These are phyloP conservation scores for Coprinopsis sp. DNA, from an alignment of 768 basidiomycete genomes.

Conservation along the genomic window DNA sequence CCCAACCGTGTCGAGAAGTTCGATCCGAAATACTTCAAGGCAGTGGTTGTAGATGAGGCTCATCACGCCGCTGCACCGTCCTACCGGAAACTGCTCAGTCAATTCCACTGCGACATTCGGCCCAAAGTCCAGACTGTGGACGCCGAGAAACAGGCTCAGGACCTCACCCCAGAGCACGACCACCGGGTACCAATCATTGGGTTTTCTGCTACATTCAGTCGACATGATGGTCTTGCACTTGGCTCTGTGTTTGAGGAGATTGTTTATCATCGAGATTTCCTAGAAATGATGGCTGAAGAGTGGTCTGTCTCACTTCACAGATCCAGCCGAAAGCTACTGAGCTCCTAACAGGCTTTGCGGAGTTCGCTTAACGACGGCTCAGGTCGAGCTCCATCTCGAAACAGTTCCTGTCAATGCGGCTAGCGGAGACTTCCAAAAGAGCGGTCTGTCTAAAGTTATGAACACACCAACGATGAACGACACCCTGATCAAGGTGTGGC, in stretches of 20 bases:
- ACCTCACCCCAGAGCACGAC: constrained; percentile 30
- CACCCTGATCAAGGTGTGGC: constrained; percentile 77
- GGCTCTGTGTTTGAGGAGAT: constrained; percentile 86
- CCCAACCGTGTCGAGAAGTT: constrained; percentile 69
- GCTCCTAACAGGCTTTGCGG: constrained; percentile 63
- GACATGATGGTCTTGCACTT: constrained; percentile 87
- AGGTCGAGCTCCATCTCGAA: constrained; percentile 65
- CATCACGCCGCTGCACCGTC: constrained; percentile 94
- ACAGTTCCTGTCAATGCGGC: constrained; percentile 59
- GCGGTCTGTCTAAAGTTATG: constrained; percentile 73
- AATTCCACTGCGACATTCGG: constrained; percentile 68
- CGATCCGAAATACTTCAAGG: constrained; percentile 58
- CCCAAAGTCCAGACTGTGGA: too few relatives aligned
- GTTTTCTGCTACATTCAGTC: constrained; percentile 91
- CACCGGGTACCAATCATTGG: constrained; percentile 80
- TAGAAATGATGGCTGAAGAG: constrained; percentile 89
- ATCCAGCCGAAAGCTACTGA: constrained; percentile 15
- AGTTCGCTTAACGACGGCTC: constrained; percentile 80
- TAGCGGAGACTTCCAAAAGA: constrained; percentile 79
- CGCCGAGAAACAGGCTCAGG: constrained; percentile 43
- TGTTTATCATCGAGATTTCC: constrained; percentile 87
- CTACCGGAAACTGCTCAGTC: constrained; percentile 82
- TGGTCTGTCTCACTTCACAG: constrained; percentile 46
- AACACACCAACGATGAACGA: constrained; percentile 77
- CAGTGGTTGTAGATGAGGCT: constrained; percentile 87